Conservation (phyloP, 2,329 filamentous ascomycete genomes). For the Mollisia scopiformis region DNA sequence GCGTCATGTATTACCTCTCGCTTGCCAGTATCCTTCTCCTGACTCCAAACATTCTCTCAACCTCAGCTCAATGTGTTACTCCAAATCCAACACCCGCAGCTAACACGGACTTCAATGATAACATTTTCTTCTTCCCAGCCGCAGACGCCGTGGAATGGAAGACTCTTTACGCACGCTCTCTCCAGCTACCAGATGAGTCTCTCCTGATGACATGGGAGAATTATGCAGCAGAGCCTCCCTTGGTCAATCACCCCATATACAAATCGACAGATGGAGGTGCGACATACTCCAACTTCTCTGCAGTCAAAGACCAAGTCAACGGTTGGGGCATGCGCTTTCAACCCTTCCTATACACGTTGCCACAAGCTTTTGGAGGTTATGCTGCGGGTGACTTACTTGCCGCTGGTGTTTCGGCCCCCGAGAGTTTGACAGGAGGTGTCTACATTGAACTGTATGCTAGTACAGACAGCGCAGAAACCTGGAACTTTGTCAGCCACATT, state of each 20-base stretch:
- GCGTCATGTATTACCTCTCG: no score
- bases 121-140: background rate
- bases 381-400: slow-evolving; percentile 62
- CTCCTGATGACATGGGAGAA: slow-evolving; percentile 54
- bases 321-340: slow-evolving; percentile 64
- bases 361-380: slow-evolving; percentile 57
- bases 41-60: no score
- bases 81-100: background rate
- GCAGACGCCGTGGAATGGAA: background rate
- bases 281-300: slow-evolving; percentile 62
- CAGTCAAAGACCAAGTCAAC: slow-evolving; percentile 62
- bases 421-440: slow-evolving; percentile 55
- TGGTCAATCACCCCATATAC: slow-evolving; percentile 50
- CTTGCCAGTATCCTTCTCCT: no score
- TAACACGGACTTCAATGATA: background rate
- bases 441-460: slow-evolving; percentile 70
- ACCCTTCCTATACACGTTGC: slow-evolving; percentile 65
- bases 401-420: slow-evolving; percentile 42
- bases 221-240: slow-evolving; percentile 53
- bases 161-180: slow-evolving; percentile 27
- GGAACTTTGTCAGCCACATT: slow-evolving; percentile 67
- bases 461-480: slow-evolving; percentile 56
- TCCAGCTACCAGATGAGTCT: slow-evolving; percentile 34
- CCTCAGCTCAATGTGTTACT: no score
- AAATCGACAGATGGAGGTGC: slow-evolving; percentile 52